Conservation (phyloP, 805 yeast genomes). For the Saccharomyces eubayanus region DNA sequence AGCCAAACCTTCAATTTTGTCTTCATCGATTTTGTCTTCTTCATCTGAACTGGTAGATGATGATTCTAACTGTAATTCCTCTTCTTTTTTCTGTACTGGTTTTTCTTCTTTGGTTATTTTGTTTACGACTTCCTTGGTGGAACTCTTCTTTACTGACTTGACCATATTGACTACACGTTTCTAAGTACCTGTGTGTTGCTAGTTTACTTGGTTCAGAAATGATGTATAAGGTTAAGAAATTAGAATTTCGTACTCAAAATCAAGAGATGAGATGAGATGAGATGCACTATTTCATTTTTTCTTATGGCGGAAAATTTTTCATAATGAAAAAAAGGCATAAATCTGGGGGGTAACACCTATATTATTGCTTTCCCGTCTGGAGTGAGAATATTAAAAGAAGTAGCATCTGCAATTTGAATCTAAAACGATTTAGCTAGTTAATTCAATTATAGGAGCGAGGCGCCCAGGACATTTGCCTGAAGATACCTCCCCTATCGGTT, state of each 20-base stretch:
- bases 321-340: not conserved
- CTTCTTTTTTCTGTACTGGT: slow-evolving; percentile 11
- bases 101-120: slow-evolving; percentile 17
- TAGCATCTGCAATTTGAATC: not conserved
- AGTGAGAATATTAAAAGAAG: not conserved
- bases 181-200: not conserved
- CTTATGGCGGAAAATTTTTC: not conserved
- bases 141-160: not conserved
- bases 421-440: not conserved
- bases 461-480: no score
- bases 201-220: not conserved
- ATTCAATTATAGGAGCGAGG: not conserved
- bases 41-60: slow-evolving; percentile 21
- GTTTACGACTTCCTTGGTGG: slow-evolving; percentile 3
- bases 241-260: no score
- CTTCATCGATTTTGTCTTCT: slow-evolving; percentile 24
- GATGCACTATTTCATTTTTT: slow-evolving; percentile 4
- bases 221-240: not conserved
- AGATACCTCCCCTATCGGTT: no score
- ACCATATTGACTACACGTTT: not conserved
- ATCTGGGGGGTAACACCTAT: not conserved
- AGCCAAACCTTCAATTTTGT: slow-evolving; percentile 26
- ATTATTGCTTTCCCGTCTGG: not conserved
- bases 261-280: slow-evolving; percentile 11
- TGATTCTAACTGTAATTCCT: slow-evolving; percentile 16